phyloP scores from a whole-genome alignment of 352 stramenopile species.

The Pythium sp. region DNA sequence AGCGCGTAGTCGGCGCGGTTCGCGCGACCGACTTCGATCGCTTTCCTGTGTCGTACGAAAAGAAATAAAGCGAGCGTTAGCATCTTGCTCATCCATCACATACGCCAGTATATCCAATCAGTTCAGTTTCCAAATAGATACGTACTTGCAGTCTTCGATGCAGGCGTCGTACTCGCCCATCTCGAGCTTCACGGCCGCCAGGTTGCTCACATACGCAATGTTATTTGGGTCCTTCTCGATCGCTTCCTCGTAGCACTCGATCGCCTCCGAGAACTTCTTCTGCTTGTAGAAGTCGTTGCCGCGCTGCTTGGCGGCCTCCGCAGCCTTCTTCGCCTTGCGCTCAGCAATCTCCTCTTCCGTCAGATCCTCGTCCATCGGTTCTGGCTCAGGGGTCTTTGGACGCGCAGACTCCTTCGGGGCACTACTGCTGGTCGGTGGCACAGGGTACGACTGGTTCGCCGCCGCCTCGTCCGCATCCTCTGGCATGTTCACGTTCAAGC shows the following conservation, averaged over 20 bases:
- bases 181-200: constrained; percentile 96
- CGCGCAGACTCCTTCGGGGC: constrained; percentile 30
- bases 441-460: constrained; percentile 17
- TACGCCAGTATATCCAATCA: background rate
- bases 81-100: background rate
- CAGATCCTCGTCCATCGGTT: constrained; percentile 83
- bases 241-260: constrained; percentile 96
- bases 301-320: constrained; percentile 91
- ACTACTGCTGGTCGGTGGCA: constrained; percentile 18
- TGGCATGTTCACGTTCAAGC: constrained; percentile 73
- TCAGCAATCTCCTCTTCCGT: constrained; percentile 81
- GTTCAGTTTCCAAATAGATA: constrained; percentile 17
- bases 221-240: constrained; percentile 94
- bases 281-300: constrained; percentile 98
- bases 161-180: constrained; percentile 94
- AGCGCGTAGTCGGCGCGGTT: constrained; percentile 95
- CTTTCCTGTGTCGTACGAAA: constrained; percentile 57
- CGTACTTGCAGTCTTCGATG: constrained; percentile 90
- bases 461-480: constrained; percentile 50
- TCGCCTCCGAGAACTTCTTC: constrained; percentile 93
- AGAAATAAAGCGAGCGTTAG: constrained; percentile 8
- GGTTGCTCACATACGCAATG: constrained; percentile 98
- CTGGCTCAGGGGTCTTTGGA: constrained; percentile 37
- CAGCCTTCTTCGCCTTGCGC: constrained; percentile 59
- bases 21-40: constrained; percentile 94